Conservation (phyloP, 106 monocot genomes). For the Apostasia shenzhenica region DNA sequence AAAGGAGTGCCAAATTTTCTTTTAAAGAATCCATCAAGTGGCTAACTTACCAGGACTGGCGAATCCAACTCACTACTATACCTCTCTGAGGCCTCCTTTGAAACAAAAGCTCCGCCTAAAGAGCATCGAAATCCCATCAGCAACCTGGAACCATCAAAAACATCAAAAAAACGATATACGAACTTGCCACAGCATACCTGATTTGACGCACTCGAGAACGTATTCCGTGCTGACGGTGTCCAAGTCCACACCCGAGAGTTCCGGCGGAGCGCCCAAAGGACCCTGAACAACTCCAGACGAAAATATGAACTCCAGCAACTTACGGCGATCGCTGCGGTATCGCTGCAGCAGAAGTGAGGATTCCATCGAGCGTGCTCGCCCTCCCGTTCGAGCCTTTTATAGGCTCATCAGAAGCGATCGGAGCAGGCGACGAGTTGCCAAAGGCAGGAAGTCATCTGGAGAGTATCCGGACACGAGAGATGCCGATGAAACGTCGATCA, state of each 20-base stretch:
- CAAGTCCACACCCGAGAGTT: constrained; percentile 42
- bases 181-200: constrained; percentile 20
- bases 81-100: constrained; percentile 35
- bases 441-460: too few species aligned
- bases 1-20: too few species aligned
- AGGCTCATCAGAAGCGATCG: not conserved
- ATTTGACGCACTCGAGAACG: constrained; percentile 46
- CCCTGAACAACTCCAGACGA: constrained; percentile 24
- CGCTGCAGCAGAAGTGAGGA: constrained; percentile 26
- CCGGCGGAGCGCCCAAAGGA: constrained; percentile 14
- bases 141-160: not conserved
- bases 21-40: too few species aligned
- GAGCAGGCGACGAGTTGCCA: too few species aligned
- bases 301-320: constrained; percentile 55
- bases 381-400: not conserved
- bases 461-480: too few species aligned
- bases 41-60: constrained; percentile 46
- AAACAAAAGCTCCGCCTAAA: constrained; percentile 50
- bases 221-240: constrained; percentile 59
- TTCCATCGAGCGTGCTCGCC: constrained; percentile 28
- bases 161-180: not conserved
- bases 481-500: too few species aligned
- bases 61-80: constrained; percentile 35
- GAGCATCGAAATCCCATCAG: constrained; percentile 2
- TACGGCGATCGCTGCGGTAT: constrained; percentile 56